These are phyloP conservation scores for Gossypium schwendimanii DNA, from an alignment of 441 rosid genomes.

Conservation along the genomic window DNA sequence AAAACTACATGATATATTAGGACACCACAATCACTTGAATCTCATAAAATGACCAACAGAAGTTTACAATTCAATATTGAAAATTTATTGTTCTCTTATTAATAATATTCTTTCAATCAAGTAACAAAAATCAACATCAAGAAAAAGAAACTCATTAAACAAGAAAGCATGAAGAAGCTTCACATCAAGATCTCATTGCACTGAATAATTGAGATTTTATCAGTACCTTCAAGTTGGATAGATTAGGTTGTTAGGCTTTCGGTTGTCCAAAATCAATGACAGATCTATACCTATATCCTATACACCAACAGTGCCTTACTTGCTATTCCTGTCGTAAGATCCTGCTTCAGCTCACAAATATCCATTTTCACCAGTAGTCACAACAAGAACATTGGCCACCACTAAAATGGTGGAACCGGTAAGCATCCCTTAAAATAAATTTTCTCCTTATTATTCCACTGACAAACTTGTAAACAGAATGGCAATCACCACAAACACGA, in stretches of 20 bases:
- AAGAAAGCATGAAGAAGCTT: not conserved
- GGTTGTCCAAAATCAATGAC: not conserved
- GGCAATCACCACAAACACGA: constrained; percentile 76
- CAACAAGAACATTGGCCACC: constrained; percentile 65
- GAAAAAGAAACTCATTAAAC: not conserved
- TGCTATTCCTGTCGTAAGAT: not conserved
- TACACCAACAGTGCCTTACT: not conserved
- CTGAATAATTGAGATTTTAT: not conserved
- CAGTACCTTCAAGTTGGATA: not conserved
- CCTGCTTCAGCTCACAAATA: not conserved
- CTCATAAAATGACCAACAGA: not conserved
- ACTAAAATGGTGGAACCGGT: constrained; percentile 69
- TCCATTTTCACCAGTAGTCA: constrained; percentile 56
- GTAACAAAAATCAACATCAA: not conserved
- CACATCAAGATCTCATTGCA: not conserved
- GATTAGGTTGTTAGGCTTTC: not conserved
- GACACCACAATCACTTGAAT: not conserved
- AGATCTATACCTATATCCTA: not conserved
- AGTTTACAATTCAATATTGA: not conserved
- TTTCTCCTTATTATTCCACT: constrained; percentile 40
- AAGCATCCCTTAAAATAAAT: constrained; percentile 60
- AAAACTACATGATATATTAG: not conserved
- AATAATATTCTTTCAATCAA: not conserved
- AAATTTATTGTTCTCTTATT: not conserved
- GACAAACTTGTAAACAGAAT: constrained; percentile 63